Evolutionary conservation across 2,329 filamentous ascomycete genomes (phyloP).

Genomic region (Ustulina deusta): DNA sequence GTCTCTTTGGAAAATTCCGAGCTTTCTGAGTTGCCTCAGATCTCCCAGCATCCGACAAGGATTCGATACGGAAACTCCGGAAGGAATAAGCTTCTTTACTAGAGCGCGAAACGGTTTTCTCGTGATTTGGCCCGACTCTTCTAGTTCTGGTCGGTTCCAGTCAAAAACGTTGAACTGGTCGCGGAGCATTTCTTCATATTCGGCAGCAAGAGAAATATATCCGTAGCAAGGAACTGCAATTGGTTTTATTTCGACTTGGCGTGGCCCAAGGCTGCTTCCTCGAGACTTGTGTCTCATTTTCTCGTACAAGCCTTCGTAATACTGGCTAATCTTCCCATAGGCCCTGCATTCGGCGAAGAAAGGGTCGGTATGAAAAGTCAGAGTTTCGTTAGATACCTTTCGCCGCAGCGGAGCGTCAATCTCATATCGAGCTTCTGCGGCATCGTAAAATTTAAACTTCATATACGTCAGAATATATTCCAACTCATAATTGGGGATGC

Average conservation of each 20-base stretch:
- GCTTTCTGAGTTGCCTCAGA: slow-evolving; percentile 18
- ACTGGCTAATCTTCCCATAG: slow-evolving; percentile 14
- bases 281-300: not conserved
- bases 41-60: slow-evolving; percentile 21
- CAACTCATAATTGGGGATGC: not conserved
- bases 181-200: slow-evolving; percentile 7
- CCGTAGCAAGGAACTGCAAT: slow-evolving; percentile 26
- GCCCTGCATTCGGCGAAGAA: slow-evolving; percentile 30
- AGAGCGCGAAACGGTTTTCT: slow-evolving; percentile 20
- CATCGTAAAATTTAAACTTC: slow-evolving; percentile 25
- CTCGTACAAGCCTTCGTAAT: slow-evolving; percentile 4
- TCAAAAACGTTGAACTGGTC: slow-evolving; percentile 4
- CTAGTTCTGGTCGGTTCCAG: slow-evolving; percentile 10
- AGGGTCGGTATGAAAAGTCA: slow-evolving; percentile 24
- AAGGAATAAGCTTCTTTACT: slow-evolving; percentile 19
- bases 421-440: slow-evolving; percentile 10
- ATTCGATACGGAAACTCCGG: slow-evolving; percentile 1
- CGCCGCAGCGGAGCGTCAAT: not conserved
- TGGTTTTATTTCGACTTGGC: not conserved
- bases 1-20: slow-evolving; percentile 13
- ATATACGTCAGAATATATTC: not conserved
- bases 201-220: slow-evolving; percentile 8
- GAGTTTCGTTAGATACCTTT: slow-evolving; percentile 7
- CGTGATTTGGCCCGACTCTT: not conserved
- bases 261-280: not conserved